Conservation (phyloP, 768 basidiomycete species). For the Tephrocybe sp. region DNA sequence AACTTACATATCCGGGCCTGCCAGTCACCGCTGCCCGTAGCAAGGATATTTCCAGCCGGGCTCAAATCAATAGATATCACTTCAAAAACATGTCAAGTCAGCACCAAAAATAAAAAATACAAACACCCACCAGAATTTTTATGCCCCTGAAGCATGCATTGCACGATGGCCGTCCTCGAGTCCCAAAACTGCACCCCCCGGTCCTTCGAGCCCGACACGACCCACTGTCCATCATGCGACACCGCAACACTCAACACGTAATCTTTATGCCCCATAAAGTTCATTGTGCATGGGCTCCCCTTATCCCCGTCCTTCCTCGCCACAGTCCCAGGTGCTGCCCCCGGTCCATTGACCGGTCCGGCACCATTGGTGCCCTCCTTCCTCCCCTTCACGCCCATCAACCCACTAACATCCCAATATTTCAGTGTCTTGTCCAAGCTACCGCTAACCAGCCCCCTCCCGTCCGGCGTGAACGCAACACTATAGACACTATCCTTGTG, state of each 20-base stretch:
- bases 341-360: constrained; percentile 33
- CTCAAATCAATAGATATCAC: constrained; percentile 54
- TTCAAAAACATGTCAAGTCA: constrained; percentile 13
- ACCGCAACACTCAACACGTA: constrained; percentile 65
- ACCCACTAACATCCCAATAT: constrained; percentile 81
- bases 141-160: constrained; percentile 88
- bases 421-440: constrained; percentile 89
- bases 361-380: constrained; percentile 44
- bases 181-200: constrained; percentile 96
- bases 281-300: constrained; percentile 65
- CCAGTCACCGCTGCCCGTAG: constrained; percentile 57
- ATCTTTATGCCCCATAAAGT: constrained; percentile 88
- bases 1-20: constrained; percentile 54
- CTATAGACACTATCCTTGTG: constrained; percentile 87
- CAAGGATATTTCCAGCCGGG: constrained; percentile 44
- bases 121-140: constrained; percentile 50
- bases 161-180: constrained; percentile 70
- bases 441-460: constrained; percentile 87
- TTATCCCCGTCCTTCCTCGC: constrained; percentile 53
- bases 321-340: constrained; percentile 8
- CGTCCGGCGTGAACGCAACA: constrained; percentile 92
- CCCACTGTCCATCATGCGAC: constrained; percentile 90
- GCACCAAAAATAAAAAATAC: not conserved
- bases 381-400: constrained; percentile 59
- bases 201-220: constrained; percentile 94